Percentiles rank a stretch among this genome's conserved stretches.
Evolutionary conservation across 768 basidiomycete genomes (phyloP).

Genomic region (Amanita phalloides): DNA sequence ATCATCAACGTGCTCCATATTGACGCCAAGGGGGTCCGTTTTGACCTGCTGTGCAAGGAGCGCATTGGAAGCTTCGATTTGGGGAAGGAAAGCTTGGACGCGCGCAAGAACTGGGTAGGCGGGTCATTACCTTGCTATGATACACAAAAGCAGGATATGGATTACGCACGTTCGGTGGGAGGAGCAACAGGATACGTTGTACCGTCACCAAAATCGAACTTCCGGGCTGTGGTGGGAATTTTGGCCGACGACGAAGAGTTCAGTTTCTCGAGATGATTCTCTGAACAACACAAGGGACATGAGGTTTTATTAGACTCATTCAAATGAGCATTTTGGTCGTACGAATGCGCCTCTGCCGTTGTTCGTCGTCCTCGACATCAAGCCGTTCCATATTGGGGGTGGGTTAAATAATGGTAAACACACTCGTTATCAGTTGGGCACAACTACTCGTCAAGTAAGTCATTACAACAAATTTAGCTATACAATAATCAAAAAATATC

Average conservation of each 20-base stretch:
- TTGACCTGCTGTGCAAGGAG: conserved; percentile 34
- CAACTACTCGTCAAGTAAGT: no score
- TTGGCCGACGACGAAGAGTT: conserved; percentile 16
- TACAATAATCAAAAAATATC: background rate
- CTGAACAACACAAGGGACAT: conserved; percentile 15
- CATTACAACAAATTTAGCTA: background rate
- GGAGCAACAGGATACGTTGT: conserved; percentile 27
- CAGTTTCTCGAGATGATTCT: conserved; percentile 29
- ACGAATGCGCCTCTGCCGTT: conserved; percentile 6
- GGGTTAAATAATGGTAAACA: background rate
- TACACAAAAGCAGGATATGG: background rate
- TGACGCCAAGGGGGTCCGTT: conserved; percentile 44
- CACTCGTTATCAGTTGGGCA: background rate
- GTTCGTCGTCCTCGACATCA: conserved; percentile 7
- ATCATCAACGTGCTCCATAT: conserved; percentile 53
- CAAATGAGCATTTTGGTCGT: background rate
- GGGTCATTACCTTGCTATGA: background rate
- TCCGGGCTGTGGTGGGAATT: conserved; percentile 10
- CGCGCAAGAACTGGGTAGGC: conserved; percentile 44
- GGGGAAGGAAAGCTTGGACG: conserved; percentile 57
- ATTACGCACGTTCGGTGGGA: conserved; percentile 37
- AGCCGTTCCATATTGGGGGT: conserved; percentile 3
- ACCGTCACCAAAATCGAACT: conserved; percentile 27
- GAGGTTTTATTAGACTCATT: background rate
- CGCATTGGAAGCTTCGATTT: conserved; percentile 54